Evolutionary conservation across 2,329 filamentous ascomycete genomes (phyloP).

Genomic region (Microsporum canis): DNA sequence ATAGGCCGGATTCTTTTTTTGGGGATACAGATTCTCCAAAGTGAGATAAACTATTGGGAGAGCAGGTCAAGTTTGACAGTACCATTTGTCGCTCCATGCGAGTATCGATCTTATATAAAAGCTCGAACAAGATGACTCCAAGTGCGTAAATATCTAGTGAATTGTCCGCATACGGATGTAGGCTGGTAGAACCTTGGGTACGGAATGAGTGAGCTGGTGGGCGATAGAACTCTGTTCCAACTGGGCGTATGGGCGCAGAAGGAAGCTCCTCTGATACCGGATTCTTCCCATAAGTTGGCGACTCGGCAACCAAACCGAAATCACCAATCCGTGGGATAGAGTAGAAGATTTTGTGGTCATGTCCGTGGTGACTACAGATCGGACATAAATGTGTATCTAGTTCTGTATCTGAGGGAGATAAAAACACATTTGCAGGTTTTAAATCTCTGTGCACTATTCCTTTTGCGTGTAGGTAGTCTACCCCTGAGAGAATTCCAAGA

Average conservation of each 20-base stretch:
- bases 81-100: constrained; percentile 38
- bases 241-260: constrained; percentile 28
- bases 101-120: constrained; percentile 45
- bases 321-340: constrained; percentile 54
- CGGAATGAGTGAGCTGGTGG: constrained; percentile 31
- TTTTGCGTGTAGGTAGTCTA: constrained; percentile 52
- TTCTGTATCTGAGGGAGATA: constrained; percentile 33
- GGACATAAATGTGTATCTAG: constrained; percentile 39
- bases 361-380: constrained; percentile 29
- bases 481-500: constrained; percentile 49
- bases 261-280: constrained; percentile 14
- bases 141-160: constrained; percentile 52
- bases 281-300: constrained; percentile 29
- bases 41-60: constrained; percentile 9
- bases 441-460: constrained; percentile 55
- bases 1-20: background rate
- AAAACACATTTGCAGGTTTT: constrained; percentile 58
- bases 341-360: constrained; percentile 20
- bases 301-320: constrained; percentile 53
- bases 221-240: constrained; percentile 53
- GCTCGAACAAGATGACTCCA: constrained; percentile 52
- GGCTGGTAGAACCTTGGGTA: constrained; percentile 12
- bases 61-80: constrained; percentile 30
- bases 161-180: constrained; percentile 28
- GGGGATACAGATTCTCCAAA: background rate